Conservation (phyloP, 805 yeast genomes). For the Saccharomyces mikatae region DNA sequence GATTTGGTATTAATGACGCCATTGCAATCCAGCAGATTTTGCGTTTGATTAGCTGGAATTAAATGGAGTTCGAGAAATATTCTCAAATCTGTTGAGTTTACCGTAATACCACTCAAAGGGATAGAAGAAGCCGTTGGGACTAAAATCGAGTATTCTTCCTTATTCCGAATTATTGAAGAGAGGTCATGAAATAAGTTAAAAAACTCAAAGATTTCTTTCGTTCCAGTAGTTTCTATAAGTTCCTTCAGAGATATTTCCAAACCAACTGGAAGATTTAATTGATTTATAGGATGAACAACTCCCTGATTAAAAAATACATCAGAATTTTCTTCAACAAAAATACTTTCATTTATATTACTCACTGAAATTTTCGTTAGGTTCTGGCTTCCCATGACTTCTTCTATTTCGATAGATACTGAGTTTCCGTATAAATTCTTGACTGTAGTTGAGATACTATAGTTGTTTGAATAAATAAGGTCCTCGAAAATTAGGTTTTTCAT, state of each 20-base stretch:
- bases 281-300: slow-evolving; percentile 63
- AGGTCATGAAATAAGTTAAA: slow-evolving; percentile 39
- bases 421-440: slow-evolving; percentile 30
- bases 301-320: slow-evolving; percentile 80
- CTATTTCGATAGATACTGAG: slow-evolving; percentile 12
- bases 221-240: slow-evolving; percentile 47
- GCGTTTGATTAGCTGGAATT: slow-evolving; percentile 49
- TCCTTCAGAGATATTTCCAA: slow-evolving; percentile 48
- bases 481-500: slow-evolving; percentile 54
- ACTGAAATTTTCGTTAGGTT: not conserved
- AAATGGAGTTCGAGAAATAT: slow-evolving; percentile 62
- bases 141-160: slow-evolving; percentile 50
- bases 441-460: slow-evolving; percentile 25
- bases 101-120: slow-evolving; percentile 41
- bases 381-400: not conserved
- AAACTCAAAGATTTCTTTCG: slow-evolving; percentile 39
- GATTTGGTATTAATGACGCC: slow-evolving; percentile 36
- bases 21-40: slow-evolving; percentile 42
- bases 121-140: slow-evolving; percentile 62
- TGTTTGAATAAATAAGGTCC: slow-evolving; percentile 61
- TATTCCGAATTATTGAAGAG: slow-evolving; percentile 33
- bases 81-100: slow-evolving; percentile 36
- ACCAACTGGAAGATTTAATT: slow-evolving; percentile 48
- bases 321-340: slow-evolving; percentile 31
- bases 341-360: slow-evolving; percentile 16